Evolutionary conservation across 2,329 filamentous ascomycete genomes (phyloP), one percentile per base, ranked within the genome.

Genomic region (Fusarium palustre): DNA sequence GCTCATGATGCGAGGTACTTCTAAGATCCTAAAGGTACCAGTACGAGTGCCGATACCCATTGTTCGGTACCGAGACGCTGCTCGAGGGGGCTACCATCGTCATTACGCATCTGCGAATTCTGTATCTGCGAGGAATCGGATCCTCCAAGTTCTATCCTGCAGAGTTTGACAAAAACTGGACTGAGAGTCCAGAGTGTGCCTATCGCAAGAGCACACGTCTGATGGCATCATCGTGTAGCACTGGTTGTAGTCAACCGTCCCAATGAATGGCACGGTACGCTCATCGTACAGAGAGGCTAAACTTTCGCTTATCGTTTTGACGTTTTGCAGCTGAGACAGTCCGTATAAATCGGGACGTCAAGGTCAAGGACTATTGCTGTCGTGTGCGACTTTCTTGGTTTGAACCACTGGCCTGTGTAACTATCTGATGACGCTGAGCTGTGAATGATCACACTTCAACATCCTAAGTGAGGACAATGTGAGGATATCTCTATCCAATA

Each of bases 151-250:
- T 54, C 41, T 50, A 13, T 28, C 24, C 24, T 70, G 60, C 61
- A 66, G 34, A 39, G 60, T 65, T 47, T 43, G 57, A 59, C 66
- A 25, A 52, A 52, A 58, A 64, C 49, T 54, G 56, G 61, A 38
- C 49, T 46, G 13, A 39, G 24, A 47, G 57, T 49, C 42, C 12
- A 48, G 41, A 54, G 42, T 36, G 59, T 69, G 20, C 66, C 66
- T 70, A 67, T 67, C 53, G 66, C 31, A 30, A 68, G 22, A 36
- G 25, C 49, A 69, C 66, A 70, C 66, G 66, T 69, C 33, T 45
- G 66, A 69, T 67, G 57, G 56, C 66, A 70, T 69, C 61, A 67
- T 70, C 41, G 45, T 55, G 66, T 70, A 69, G 62, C 62, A 70
- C 53, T 54, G 41, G 41, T 48, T 28, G 22, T 53, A 46, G 39